Conservation (phyloP, 345 rosid species). For the Eucalyptus coolabah region DNA sequence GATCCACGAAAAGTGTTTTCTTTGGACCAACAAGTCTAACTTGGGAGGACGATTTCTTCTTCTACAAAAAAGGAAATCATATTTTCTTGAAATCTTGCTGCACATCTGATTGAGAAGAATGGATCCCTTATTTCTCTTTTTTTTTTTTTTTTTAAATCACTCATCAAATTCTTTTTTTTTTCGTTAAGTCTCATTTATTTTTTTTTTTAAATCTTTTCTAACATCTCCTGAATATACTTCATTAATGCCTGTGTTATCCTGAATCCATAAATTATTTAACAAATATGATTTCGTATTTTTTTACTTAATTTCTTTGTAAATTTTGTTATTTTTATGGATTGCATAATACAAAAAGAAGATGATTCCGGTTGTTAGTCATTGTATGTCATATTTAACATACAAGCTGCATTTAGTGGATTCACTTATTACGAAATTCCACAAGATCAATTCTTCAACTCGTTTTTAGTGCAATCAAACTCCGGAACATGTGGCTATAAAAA, state of each 20-base stretch:
- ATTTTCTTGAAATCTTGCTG: background rate
- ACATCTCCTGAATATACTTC: background rate
- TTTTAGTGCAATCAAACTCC: background rate
- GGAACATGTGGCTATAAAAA: background rate
- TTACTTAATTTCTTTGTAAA: background rate
- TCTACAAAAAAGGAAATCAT: background rate
- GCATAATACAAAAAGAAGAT: background rate
- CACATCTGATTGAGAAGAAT: background rate
- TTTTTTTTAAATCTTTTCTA: background rate
- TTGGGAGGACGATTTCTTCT: background rate
- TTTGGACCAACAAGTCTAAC: background rate
- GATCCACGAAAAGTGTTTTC: background rate
- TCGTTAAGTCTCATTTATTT: background rate
- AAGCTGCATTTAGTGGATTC: background rate
- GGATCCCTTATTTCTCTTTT: background rate
- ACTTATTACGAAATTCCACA: background rate
- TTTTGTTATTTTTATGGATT: background rate
- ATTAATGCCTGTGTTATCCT: background rate
- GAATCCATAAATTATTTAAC: background rate
- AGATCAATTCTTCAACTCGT: background rate
- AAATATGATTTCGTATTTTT: background rate
- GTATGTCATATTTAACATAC: background rate
- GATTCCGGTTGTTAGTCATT: background rate
- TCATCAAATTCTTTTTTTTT: background rate
- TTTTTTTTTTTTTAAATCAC: background rate